A percentile compares a stretch with the other conserved stretches of the same genome.
phyloP scores from a whole-genome alignment of 306 rosid species.

The Fagus sylvatica region DNA sequence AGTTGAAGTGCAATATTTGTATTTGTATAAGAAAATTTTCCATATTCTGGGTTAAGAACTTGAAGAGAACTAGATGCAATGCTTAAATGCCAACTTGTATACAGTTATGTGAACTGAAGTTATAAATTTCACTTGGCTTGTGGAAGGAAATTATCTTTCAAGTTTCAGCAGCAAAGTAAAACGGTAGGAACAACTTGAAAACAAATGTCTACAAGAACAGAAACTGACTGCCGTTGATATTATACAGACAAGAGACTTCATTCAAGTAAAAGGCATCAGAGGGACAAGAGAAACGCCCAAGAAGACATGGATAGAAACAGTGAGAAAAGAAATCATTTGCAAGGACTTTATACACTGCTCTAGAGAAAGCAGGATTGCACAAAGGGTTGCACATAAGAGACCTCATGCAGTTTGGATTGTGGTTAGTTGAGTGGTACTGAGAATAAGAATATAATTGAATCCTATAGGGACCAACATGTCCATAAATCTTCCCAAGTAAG shows the following conservation, averaged over 20 bases:
- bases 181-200: neutral
- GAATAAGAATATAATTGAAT: neutral
- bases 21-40: neutral
- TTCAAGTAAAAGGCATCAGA: no score
- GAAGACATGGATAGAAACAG: no score
- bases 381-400: no score
- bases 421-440: neutral
- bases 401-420: neutral
- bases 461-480: neutral
- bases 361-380: no score
- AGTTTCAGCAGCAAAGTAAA: neutral
- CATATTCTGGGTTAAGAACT: neutral
- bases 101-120: neutral
- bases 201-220: neutral
- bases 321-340: no score
- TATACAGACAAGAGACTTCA: no score
- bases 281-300: no score
- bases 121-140: neutral
- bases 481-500: neutral
- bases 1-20: neutral
- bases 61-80: neutral
- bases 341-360: no score
- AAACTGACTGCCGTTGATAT: neutral
- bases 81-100: neutral
- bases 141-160: neutral